Percentiles rank a stretch among this genome's conserved stretches.
Evolutionary conservation across 1,139 yeast species (phyloP).

Genomic region (Yamadazyma conglobata): DNA sequence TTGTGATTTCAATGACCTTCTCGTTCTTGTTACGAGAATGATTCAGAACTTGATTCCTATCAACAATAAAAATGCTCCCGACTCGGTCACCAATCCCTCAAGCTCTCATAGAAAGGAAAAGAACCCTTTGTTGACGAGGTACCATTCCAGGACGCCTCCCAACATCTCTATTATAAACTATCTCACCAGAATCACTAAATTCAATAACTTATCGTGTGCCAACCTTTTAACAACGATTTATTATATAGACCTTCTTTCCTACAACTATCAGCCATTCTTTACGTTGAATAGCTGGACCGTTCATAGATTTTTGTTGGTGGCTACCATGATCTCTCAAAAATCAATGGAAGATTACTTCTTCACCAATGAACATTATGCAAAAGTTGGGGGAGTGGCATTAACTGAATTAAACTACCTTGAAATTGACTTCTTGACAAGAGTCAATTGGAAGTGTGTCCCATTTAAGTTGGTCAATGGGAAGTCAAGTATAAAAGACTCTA

Average conservation of each 20-base stretch:
- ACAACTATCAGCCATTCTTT: constrained; percentile 71
- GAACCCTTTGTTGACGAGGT: constrained; percentile 60
- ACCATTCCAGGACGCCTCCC: constrained; percentile 93
- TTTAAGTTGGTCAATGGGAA: constrained; percentile 32
- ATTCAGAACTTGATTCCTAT: constrained; percentile 63
- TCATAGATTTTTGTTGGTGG: constrained; percentile 85
- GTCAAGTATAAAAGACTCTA: constrained; percentile 30
- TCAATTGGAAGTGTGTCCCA: constrained; percentile 61
- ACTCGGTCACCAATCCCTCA: constrained; percentile 24
- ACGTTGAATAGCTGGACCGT: constrained; percentile 88
- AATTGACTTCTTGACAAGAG: constrained; percentile 77
- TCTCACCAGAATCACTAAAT: constrained; percentile 71
- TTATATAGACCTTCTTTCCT: constrained; percentile 80
- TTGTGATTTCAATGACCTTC: constrained; percentile 68
- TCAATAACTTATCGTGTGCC: constrained; percentile 80
- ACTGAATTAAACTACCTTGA: constrained; percentile 85
- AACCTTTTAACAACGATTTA: constrained; percentile 78
- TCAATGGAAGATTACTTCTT: constrained; percentile 93
- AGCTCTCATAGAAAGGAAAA: constrained; percentile 16
- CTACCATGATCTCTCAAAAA: constrained; percentile 88
- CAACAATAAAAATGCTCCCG: constrained; percentile 57
- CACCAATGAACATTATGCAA: constrained; percentile 90
- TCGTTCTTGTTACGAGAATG: constrained; percentile 75
- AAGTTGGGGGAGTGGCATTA: constrained; percentile 90
- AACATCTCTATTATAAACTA: constrained; percentile 78